Evolutionary conservation across 345 rosid species (phyloP), one percentile per base, ranked within the genome.

Genomic region (Brassica incana): DNA sequence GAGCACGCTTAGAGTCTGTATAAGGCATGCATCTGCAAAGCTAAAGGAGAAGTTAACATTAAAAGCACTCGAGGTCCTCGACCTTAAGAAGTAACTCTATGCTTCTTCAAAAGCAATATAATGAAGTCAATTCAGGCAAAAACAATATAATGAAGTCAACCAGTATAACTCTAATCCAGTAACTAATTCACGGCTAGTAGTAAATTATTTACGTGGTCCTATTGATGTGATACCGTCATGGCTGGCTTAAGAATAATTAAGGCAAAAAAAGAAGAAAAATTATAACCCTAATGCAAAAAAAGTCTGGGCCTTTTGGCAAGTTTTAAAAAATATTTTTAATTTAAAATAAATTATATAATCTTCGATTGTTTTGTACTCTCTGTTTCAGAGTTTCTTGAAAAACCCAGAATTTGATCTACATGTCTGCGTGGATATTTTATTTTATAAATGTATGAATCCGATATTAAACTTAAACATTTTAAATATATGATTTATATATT

Each of bases 81-180:
- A 87, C 82, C 94, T 91, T 56, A 90, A 87, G 88, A 90, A 92
- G 87, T 87, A 89, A 70, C 88, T 90, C 29, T 86, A 87, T 69
- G 75, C 83, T 58, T 62, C 73, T 8, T n/a, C 43, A 43, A 69
- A 52, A 66, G 61, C 74, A 78, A 18, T 58, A 62, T 61, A 36
- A 35, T 66, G 8, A 58, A 60, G 54, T 62, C 40, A 36, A 36
- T 36, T 7, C 40, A 36, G 40, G 8, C 40, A 36, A 36, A 36
- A 36, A 36, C 1, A 0, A 23, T 23, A 36, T 36, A 36, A 1
- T 36, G 40, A 70, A 77, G 40, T 79, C 60, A 67, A 67, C 14
- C 23, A 56, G 14, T 43, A 60, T 32, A 59, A 45, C 9, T 40
- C 27, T 6, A 6, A 73, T 43, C 68, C 62, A 8, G 69, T 67